These are phyloP conservation scores for Alternaria panax DNA, from an alignment of 2,329 filamentous ascomycete genomes.

Conservation along the genomic window DNA sequence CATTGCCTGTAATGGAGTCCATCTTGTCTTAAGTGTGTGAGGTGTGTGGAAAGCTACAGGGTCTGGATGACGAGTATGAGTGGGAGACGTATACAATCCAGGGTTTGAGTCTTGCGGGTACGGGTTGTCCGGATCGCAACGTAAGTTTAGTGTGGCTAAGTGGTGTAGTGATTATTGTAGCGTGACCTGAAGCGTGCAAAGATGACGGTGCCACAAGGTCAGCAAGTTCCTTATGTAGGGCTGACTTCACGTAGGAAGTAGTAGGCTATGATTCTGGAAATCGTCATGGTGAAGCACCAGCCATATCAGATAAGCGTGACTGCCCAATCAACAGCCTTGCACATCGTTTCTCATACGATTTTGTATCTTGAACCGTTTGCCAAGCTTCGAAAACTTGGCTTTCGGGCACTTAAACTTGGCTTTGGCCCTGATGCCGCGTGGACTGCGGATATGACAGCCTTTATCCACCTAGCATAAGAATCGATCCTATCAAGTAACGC, in stretches of 20 bases:
- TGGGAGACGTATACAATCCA: neutral
- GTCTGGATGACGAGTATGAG: neutral
- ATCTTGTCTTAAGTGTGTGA: conserved; percentile 9
- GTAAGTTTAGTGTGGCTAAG: neutral
- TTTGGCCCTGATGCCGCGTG: conserved; percentile 3
- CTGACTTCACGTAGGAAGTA: neutral
- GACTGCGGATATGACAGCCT: neutral
- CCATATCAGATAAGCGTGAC: neutral
- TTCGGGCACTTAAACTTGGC: conserved; percentile 20
- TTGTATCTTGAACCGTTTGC: neutral
- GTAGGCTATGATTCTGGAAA: neutral
- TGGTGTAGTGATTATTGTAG: neutral
- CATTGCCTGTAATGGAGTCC: conserved; percentile 8
- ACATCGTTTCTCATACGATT: neutral
- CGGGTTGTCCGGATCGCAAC: neutral
- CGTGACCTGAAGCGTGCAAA: neutral
- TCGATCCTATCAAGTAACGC: neutral
- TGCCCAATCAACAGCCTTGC: neutral
- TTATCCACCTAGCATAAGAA: neutral
- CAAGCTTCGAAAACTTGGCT: conserved; percentile 16
- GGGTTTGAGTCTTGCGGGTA: neutral
- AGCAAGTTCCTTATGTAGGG: neutral
- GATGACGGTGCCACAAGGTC: neutral
- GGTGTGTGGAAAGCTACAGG: neutral
- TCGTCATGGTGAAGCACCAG: conserved; percentile 4